Base-by-base conservation (phyloP, 169 alveolate genomes). In the Miamiensis avidus region DNA sequence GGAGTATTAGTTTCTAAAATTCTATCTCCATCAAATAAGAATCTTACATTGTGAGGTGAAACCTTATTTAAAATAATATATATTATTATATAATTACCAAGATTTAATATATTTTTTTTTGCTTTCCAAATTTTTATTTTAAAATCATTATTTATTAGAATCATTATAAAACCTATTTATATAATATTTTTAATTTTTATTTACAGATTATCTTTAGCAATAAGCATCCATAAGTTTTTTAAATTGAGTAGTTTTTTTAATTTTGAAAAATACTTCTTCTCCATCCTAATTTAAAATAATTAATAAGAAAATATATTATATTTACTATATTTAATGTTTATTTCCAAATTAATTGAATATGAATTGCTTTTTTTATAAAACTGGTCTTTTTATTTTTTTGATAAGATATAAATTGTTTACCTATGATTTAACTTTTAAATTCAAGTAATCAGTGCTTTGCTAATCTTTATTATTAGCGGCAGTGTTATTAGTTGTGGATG, bases 181-280 rank as follows among this genome's bases (percentile, higher is more conserved):
- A 11, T 11, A 20, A 20, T 49, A 49, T 49, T 49, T 11, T 49
- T 11, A 49, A 11, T 49, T 49, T 74, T 91, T 94, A 72, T 95
- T 92, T 89, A 96, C 98, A 15, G 99, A 99, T 49, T 98, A 96
- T 84, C 99, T 94, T 83, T 91, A 95, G 93, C 99, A 98, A 90
- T 98, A 99, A 31, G 99, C 98, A 88, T 97, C 98, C 99, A 99
- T 99, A 79, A 99, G 97, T 87, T 99, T 99, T 90, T 98, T 99
- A 76, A 99, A 94, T 83, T 97, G 95, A 31, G 99, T 98, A 83
- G 97, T 96, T 86, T 95, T 95, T 96, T 98, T 98, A 65, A 99
- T 97, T 91, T 98, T 98, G 94, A 98, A 99, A 95, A 96, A 97
- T 65, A 98, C 98, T 88, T 98, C 99, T 29, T 97, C 97, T 28